Base-by-base conservation (phyloP, 177 flowering plant genomes). In the Vitis hybrid region DNA sequence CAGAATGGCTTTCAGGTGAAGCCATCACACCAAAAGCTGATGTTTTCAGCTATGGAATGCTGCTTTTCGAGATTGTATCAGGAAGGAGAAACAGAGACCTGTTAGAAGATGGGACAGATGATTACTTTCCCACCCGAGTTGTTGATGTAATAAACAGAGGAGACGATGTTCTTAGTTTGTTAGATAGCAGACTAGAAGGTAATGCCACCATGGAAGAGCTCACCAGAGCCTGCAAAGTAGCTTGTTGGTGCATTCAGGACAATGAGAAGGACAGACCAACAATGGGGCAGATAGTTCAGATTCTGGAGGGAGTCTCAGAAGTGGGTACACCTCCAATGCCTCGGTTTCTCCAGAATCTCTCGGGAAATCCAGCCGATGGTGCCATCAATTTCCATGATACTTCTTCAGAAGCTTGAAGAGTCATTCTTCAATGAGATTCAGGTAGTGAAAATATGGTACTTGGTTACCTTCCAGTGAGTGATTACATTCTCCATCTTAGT, bases 191-290 rank as follows among this genome's bases (percentile, higher is more conserved):
- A n/a, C 61, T 85, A 76, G 75, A 76, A 22, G 72, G 84, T 19
- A 65, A 63, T 16, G 85, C 73, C 14, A 77, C 82, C 53, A 65
- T 8, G 0, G 81, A 80, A 51, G 85, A 86, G 77, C 70, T 90
- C 1, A 65, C 39, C 11, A 83, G 74, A 67, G 65, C 78, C 18
- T 83, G 88, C 54, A 84, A 71, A 73, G 81, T 84, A 16, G 91
- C 93, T 55, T 79, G 84, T 66, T 88, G 90, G 93, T 86, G 92
- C 75, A 78, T 86, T 26, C 90, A 90, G 73, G 92, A 84, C 67
- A 80, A 83, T 18, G 92, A 88, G 69, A 57, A 16, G 15, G 52
- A 59, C 26, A 74, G 92, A 78, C 92, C 91, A 15, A 63, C 87
- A 3, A 90, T 88, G 92, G 82, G 91, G 13, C 91, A 82, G 68